These are phyloP conservation scores for Tuber brumale DNA, from an alignment of 495 filamentous ascomycete genomes.

Conservation along the genomic window DNA sequence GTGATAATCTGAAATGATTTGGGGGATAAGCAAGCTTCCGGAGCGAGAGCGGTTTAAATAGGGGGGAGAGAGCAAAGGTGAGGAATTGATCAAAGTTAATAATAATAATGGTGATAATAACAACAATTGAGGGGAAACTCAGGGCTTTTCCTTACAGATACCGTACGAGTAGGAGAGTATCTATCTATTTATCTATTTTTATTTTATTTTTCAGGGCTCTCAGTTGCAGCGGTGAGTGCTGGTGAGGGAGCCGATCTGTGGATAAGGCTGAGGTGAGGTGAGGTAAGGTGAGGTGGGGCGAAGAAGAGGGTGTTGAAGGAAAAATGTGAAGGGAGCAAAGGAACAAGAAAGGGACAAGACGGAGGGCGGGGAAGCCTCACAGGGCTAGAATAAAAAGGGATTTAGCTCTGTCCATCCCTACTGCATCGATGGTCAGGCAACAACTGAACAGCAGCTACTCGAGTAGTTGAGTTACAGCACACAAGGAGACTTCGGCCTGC, in stretches of 20 bases:
- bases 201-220: background rate
- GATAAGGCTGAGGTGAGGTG: background rate
- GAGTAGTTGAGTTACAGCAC: background rate
- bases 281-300: background rate
- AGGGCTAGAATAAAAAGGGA: conserved; percentile 5
- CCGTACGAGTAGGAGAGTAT: background rate
- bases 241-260: background rate
- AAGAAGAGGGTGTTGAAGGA: background rate
- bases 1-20: background rate
- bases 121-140: background rate
- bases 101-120: background rate
- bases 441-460: background rate
- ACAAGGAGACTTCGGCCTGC: background rate
- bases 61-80: background rate
- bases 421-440: background rate
- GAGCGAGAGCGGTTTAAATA: background rate
- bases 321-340: background rate
- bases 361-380: background rate
- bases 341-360: background rate
- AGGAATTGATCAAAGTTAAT: background rate
- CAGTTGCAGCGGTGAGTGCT: background rate
- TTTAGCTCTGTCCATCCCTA: background rate
- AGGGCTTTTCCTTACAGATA: background rate
- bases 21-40: background rate
- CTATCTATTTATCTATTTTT: background rate